Base-by-base conservation (phyloP, 768 basidiomycete genomes). In the Suillus plorans region DNA sequence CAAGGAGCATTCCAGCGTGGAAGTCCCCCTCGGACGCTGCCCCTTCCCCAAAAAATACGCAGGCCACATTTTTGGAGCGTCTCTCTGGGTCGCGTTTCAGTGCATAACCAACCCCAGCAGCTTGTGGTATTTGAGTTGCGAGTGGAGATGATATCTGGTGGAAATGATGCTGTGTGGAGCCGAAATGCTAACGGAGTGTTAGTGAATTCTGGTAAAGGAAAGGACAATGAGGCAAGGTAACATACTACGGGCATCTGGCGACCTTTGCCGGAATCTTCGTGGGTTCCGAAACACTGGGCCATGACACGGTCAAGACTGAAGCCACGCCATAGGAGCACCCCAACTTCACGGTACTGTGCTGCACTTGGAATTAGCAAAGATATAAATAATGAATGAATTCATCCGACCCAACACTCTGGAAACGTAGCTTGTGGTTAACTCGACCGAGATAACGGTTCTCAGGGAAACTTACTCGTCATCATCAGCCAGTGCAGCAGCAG, bases 1-100 rank as follows among this genome's bases (percentile, higher is more conserved):
- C 89, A 56, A 93, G 82, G 62, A 91, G 84, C 72, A 95, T 80
- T 34, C 94, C 96, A 0, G 95, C 96, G 72, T 98, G 95, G 74
- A 97, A 97, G 76, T 97, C 95, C 64, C 95, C 95, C 78, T 97
- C 95, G 2, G 92, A 94, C 3, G 95, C 94, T 9, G 94, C 94
- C 66, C 94, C 95, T 78, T 98, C 96, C 28, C 95, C 95, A 67
- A 97, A 96, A 76, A 88, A 97, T 60, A 93, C 94, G 12, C 88
- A 90, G 0, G 95, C 94, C 58, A 95, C 88, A 63, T 89, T 89
- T 61, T 85, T 87, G 55, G 83, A 82, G 37, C 87, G 83, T 42
- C 90, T 86, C 56, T 76, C 78, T 0, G 89, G 89, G 52, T 91
- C 89, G 5, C 95, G 88, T 69, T 89, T 89, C 63, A 98, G 81